phyloP scores from a whole-genome alignment of 1,284 basidiomycete genomes.

The Microbotryum silenes-acaulis region DNA sequence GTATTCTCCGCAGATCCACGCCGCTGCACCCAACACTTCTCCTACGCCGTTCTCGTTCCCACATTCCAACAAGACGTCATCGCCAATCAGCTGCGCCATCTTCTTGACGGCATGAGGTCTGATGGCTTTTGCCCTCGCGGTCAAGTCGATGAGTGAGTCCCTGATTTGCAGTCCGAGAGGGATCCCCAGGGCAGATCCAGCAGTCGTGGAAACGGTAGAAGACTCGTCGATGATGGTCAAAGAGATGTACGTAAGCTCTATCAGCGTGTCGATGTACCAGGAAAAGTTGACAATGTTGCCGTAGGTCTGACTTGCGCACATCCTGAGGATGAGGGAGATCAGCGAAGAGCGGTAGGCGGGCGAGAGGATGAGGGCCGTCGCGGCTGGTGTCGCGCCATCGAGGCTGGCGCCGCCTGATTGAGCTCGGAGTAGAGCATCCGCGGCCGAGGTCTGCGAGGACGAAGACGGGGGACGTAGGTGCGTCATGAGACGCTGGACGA shows the following conservation, averaged over 20 bases:
- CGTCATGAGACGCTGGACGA: slow-evolving; percentile 76
- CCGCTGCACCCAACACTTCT: slow-evolving; percentile 81
- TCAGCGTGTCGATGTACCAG: slow-evolving; percentile 90
- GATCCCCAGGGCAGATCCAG: slow-evolving; percentile 61
- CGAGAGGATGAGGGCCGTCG: slow-evolving; percentile 39
- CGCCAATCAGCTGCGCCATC: slow-evolving; percentile 68
- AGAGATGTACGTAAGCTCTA: slow-evolving; percentile 79
- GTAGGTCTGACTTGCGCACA: slow-evolving; percentile 47
- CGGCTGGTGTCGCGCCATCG: slow-evolving; percentile 42
- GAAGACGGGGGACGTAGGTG: slow-evolving; percentile 62
- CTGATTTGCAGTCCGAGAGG: slow-evolving; percentile 18
- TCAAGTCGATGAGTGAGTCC: slow-evolving; percentile 72
- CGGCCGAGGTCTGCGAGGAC: slow-evolving; percentile 45
- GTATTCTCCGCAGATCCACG: slow-evolving; percentile 93
- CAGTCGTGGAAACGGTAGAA: neutral
- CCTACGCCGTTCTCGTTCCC: slow-evolving; percentile 49
- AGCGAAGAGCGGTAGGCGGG: slow-evolving; percentile 42
- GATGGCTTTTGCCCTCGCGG: slow-evolving; percentile 67
- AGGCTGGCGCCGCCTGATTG: slow-evolving; percentile 8
- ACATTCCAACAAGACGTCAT: slow-evolving; percentile 58
- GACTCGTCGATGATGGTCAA: slow-evolving; percentile 17
- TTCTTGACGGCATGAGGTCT: slow-evolving; percentile 70
- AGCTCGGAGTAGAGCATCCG: slow-evolving; percentile 54
- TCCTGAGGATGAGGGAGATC: slow-evolving; percentile 45
- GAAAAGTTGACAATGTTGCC: slow-evolving; percentile 84